phyloP scores from a whole-genome alignment of 2,329 filamentous ascomycete species.

The Hansfordia pulvinata region DNA sequence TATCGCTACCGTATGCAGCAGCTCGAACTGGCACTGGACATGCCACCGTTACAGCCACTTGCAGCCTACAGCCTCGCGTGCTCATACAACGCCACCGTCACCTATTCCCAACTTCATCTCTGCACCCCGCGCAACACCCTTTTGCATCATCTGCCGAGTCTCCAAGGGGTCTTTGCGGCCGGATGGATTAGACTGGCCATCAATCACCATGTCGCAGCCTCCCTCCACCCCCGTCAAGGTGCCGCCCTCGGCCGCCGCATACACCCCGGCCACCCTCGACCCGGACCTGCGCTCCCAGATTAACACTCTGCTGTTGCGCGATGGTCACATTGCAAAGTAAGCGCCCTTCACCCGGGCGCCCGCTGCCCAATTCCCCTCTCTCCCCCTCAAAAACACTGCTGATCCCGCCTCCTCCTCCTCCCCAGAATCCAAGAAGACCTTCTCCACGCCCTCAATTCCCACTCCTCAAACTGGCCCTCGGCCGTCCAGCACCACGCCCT shows the following conservation, averaged over 20 bases:
- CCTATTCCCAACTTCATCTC: no score
- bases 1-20: no score
- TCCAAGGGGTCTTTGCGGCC: no score
- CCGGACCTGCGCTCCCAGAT: constrained; percentile 49
- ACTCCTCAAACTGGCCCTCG: constrained; percentile 49
- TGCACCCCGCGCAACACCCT: no score
- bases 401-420: constrained; percentile 3
- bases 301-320: constrained; percentile 41
- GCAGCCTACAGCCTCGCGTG: no score
- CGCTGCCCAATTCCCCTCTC: constrained; percentile 4
- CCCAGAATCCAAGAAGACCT: constrained; percentile 49
- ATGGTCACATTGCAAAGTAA: constrained; percentile 47
- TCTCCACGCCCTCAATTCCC: constrained; percentile 46
- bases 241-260: constrained; percentile 41
- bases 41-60: no score
- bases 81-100: no score
- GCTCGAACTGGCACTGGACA: no score
- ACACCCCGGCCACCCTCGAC: constrained; percentile 47
- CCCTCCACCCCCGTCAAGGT: constrained; percentile 47
- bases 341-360: constrained; percentile 4
- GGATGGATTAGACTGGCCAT: no score
- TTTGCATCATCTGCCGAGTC: no score
- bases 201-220: constrained; percentile 29
- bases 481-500: constrained; percentile 45
- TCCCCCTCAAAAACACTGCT: constrained; percentile 2